Base-by-base conservation (phyloP, 2,329 filamentous ascomycete species). In the Rhynchosporium secalis region DNA sequence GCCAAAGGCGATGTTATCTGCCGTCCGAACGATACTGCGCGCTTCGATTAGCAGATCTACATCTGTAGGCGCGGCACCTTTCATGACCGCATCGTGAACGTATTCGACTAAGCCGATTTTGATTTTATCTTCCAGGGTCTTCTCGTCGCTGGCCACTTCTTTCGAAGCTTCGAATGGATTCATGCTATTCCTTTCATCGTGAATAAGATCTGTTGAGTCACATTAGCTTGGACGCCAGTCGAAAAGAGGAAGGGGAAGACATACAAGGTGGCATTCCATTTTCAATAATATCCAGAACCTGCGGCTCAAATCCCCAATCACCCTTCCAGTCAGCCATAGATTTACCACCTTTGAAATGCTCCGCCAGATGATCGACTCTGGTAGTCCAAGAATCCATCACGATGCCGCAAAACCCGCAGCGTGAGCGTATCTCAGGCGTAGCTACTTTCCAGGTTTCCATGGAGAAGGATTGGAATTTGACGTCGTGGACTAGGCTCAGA, bases 251-350 rank as follows among this genome's bases (percentile, higher is more conserved):
- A 56, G 48, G 72, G 72, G 57, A 45, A 72, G 72, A 76, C 76
- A 81, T 80, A 86, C 83, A 87, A 56, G 85, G 85, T 59, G 85
- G 86, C 62, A 88, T 86, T 52, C 84, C 85, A 71, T 87, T 87
- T 74, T 88, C 85, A 69, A 88, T 82, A 78, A 87, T 82, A 65
- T 85, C 79, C 68, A 86, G 77, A 47, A 88, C 81, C 41, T 83
- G 80, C 33, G 77, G 76, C 60, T 87, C 85, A 65, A 88, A 87
- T 78, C 86, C 86, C 85, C 85, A 87, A 74, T 86, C 85, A 77
- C 86, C 86, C 78, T 86, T 86, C 86, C 86, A 88, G 74, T 87
- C 83, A 65, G 82, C 83, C 85, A 88, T 88, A 70, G 82, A 84
- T 66, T 81, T 83, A 76, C 86, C 85, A 31, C 79, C 82, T 75